Conservation (phyloP, 2,329 filamentous ascomycete genomes). For the Aureobasidium sp. region DNA sequence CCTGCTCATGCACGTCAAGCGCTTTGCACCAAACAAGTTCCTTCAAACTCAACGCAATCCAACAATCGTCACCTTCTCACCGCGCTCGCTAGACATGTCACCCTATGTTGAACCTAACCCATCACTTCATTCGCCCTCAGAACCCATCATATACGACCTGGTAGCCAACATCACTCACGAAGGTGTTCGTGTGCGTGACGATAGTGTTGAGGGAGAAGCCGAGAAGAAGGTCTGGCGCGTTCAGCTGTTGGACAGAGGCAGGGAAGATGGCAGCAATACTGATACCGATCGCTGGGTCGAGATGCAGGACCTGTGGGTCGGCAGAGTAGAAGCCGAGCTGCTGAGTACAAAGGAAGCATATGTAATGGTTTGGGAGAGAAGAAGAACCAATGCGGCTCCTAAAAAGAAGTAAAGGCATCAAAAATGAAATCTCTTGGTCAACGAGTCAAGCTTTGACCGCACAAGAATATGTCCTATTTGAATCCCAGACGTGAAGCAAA, state of each 20-base stretch:
- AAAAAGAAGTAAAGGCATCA: constrained; percentile 6
- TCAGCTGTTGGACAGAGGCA: constrained; percentile 67
- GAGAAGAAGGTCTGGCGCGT: constrained; percentile 95
- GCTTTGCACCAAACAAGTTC: constrained; percentile 95
- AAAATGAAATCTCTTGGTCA: not conserved
- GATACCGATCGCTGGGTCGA: constrained; percentile 68
- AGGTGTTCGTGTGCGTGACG: constrained; percentile 68
- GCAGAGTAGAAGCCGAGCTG: constrained; percentile 80
- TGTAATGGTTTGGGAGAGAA: constrained; percentile 90
- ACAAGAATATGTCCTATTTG: not conserved
- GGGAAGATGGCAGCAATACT: constrained; percentile 32
- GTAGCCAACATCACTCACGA: constrained; percentile 91
- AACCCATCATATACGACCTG: constrained; percentile 90
- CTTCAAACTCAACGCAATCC: constrained; percentile 84
- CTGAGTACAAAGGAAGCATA: constrained; percentile 91
- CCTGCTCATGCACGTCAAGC: constrained; percentile 91
- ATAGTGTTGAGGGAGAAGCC: constrained; percentile 78
- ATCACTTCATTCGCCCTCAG: constrained; percentile 58
- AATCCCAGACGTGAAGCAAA: not conserved
- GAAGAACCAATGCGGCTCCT: constrained; percentile 43
- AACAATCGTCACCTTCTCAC: constrained; percentile 94
- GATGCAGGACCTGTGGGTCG: constrained; percentile 88
- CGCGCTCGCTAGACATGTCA: constrained; percentile 73
- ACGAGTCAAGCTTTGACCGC: not conserved
- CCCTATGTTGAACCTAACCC: constrained; percentile 90